A percentile compares a stretch with the other conserved stretches of the same genome.
Evolutionary conservation across 768 basidiomycete genomes (phyloP).

Genomic region (Hericium rajendrae): DNA sequence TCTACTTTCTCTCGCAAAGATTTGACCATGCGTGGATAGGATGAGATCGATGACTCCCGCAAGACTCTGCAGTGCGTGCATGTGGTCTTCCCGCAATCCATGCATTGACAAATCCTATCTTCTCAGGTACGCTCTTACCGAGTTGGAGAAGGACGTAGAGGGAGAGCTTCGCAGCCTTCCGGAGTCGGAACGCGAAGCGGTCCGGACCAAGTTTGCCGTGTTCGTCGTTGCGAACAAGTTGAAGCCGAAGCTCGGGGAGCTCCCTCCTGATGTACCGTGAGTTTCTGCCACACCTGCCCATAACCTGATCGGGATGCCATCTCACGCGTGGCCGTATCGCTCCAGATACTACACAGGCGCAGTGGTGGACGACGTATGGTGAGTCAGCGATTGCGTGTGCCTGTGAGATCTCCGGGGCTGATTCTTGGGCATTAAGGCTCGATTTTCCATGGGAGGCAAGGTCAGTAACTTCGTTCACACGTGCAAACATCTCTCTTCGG

Average conservation of each 20-base stretch:
- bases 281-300: constrained; percentile 18
- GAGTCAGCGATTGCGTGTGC: constrained; percentile 21
- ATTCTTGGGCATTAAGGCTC: constrained; percentile 37
- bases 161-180: constrained; percentile 52
- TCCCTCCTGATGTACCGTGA: constrained; percentile 61
- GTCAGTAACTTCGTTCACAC: constrained; percentile 31
- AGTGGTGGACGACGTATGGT: constrained; percentile 69
- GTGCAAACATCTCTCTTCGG: constrained; percentile 1
- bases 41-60: constrained; percentile 83
- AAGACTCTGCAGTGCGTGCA: constrained; percentile 72
- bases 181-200: constrained; percentile 62
- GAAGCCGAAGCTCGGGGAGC: constrained; percentile 71
- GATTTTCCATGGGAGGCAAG: constrained; percentile 80
- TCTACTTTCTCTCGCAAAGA: constrained; percentile 8
- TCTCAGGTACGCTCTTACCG: constrained; percentile 76
- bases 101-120: neutral
- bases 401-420: neutral
- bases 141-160: constrained; percentile 86
- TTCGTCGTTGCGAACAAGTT: constrained; percentile 95
- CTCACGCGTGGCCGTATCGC: constrained; percentile 14
- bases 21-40: constrained; percentile 31
- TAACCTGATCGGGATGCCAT: constrained; percentile 1
- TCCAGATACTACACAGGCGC: constrained; percentile 70
- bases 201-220: constrained; percentile 72
- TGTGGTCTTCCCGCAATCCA: neutral